Conservation (phyloP, 2,329 filamentous ascomycete genomes). For the Pestalotiopsis sp. region DNA sequence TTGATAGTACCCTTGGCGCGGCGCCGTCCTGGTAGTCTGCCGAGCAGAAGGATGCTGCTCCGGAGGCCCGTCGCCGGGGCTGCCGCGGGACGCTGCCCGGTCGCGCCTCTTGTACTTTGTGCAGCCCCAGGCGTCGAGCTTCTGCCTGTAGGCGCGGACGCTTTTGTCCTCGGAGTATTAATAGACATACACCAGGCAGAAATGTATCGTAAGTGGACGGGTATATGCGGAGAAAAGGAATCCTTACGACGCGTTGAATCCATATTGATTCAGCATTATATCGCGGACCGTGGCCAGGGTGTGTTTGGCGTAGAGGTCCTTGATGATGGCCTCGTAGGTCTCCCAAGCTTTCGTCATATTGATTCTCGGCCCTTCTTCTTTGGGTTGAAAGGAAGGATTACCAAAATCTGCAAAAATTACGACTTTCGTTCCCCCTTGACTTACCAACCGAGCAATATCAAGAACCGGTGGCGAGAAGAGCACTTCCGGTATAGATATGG, state of each 20-base stretch:
- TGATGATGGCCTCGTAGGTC: constrained; percentile 4
- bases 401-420: too few species aligned
- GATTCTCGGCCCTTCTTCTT: neutral
- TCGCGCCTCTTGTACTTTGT: constrained; percentile 11
- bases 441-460: neutral
- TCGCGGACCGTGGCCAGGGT: constrained; percentile 5
- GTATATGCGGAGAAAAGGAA: neutral
- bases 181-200: neutral
- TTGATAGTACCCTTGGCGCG: too few species aligned
- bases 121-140: constrained; percentile 7
- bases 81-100: neutral
- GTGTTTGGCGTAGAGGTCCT: constrained; percentile 3
- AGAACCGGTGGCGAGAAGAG: neutral
- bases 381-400: too few species aligned
- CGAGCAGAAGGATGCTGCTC: neutral
- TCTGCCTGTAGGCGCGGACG: constrained; percentile 4
- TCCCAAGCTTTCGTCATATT: constrained; percentile 11
- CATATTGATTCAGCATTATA: constrained; percentile 1
- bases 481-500: neutral
- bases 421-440: too few species aligned
- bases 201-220: neutral
- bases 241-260: constrained; percentile 10
- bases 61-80: neutral
- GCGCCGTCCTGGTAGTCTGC: too few species aligned
- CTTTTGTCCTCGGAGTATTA: neutral